Percentiles rank a stretch among this genome's conserved stretches.
Evolutionary conservation across 2,329 filamentous ascomycete genomes (phyloP).

Genomic region (Calonectria leucothoes): DNA sequence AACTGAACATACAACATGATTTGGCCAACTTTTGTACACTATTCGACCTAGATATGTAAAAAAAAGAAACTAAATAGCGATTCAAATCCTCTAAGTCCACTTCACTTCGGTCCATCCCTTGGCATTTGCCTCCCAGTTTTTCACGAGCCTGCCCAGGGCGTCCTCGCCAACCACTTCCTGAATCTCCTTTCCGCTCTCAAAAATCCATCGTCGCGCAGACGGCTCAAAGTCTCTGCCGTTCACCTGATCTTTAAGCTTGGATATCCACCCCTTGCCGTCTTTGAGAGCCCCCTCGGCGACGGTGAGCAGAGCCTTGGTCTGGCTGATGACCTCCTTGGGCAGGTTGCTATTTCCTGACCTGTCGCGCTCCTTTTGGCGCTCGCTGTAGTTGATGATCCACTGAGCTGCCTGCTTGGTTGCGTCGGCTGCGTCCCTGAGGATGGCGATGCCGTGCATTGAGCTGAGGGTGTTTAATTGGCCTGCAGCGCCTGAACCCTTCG

Average conservation of each 20-base stretch:
- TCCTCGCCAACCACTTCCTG: slow-evolving; percentile 40
- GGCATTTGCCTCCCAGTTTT: slow-evolving; percentile 49
- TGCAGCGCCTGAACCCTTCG: slow-evolving; percentile 23
- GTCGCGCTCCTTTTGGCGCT: slow-evolving; percentile 54
- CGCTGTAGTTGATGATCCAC: slow-evolving; percentile 51
- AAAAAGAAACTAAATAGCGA: background rate
- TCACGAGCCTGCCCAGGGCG: slow-evolving; percentile 42
- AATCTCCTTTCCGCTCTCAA: slow-evolving; percentile 38
- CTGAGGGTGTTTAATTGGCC: slow-evolving; percentile 40
- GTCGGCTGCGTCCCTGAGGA: slow-evolving; percentile 52
- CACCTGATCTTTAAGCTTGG: slow-evolving; percentile 45
- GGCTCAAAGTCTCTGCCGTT: slow-evolving; percentile 41
- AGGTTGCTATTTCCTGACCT: slow-evolving; percentile 52
- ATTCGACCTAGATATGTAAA: background rate
- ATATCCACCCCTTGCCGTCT: slow-evolving; percentile 46
- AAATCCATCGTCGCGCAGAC: slow-evolving; percentile 43
- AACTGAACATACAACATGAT: no score
- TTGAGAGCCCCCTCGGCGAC: slow-evolving; percentile 46
- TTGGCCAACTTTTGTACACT: background rate
- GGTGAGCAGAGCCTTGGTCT: slow-evolving; percentile 48
- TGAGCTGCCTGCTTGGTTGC: slow-evolving; percentile 46
- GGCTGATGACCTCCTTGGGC: slow-evolving; percentile 50
- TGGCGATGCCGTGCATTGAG: slow-evolving; percentile 50
- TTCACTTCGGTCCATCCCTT: slow-evolving; percentile 49
- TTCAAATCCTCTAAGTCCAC: slow-evolving; percentile 41